phyloP scores from a whole-genome alignment of 129 eudicot genomes.

The Apium graveolens region DNA sequence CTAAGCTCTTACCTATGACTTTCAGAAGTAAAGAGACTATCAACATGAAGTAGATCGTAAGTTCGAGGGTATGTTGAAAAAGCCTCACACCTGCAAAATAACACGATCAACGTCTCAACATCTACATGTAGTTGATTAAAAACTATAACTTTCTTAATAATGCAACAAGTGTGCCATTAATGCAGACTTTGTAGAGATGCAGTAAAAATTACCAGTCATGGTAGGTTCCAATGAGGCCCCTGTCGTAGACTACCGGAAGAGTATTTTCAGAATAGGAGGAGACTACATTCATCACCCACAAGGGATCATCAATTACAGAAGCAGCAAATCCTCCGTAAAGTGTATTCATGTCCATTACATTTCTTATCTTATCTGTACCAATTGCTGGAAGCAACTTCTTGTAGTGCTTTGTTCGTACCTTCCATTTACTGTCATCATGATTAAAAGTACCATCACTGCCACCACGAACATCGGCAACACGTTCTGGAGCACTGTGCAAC shows the following conservation, averaged over 20 bases:
- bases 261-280: conserved; percentile 87
- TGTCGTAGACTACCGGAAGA: conserved; percentile 74
- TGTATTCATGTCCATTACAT: conserved; percentile 98
- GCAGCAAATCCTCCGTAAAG: conserved; percentile 92
- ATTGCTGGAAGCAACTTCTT: conserved; percentile 78
- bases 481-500: conserved; percentile 70
- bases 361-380: conserved; percentile 77
- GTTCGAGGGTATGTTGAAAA: conserved; percentile 98
- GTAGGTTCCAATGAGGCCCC: conserved; percentile 87
- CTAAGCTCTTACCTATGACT: conserved; percentile 62
- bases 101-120: neutral
- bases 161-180: neutral
- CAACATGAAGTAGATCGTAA: conserved; percentile 86
- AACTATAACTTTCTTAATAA: neutral
- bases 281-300: conserved; percentile 96
- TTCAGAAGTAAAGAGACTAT: conserved; percentile 92
- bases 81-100: conserved; percentile 79
- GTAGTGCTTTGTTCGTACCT: conserved; percentile 66
- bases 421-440: conserved; percentile 84
- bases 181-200: neutral
- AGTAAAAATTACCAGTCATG: conserved; percentile 74
- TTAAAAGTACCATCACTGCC: conserved; percentile 85
- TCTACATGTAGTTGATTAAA: neutral
- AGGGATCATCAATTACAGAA: conserved; percentile 58
- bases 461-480: conserved; percentile 61